These are phyloP conservation scores for Pseudopithomyces chartarum DNA, from an alignment of 2,329 filamentous ascomycete genomes.

Conservation along the genomic window DNA sequence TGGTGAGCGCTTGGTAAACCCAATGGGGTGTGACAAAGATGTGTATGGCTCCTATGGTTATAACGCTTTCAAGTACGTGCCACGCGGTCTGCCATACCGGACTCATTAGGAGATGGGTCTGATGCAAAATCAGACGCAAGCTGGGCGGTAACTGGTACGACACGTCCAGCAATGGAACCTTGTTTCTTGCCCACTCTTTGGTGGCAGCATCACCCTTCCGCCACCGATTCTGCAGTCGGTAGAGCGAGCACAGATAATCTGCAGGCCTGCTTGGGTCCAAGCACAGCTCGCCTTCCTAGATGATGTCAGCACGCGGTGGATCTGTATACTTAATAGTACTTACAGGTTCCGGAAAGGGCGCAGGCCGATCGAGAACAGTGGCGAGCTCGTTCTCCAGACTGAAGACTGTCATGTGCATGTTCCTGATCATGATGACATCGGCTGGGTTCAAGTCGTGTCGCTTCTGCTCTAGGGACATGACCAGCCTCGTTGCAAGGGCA, in stretches of 20 bases:
- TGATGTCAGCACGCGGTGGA: conserved; percentile 12
- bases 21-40: conserved; percentile 42
- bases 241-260: conserved; percentile 42
- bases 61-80: conserved; percentile 37
- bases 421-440: conserved; percentile 27
- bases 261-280: conserved; percentile 35
- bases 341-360: conserved; percentile 43
- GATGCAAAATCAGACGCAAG: conserved; percentile 36
- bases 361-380: conserved; percentile 40
- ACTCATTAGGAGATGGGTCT: conserved; percentile 39
- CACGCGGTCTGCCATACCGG: conserved; percentile 41
- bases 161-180: conserved; percentile 34
- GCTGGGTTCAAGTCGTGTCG: conserved; percentile 29
- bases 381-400: conserved; percentile 43
- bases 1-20: conserved; percentile 40
- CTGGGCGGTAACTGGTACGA: conserved; percentile 28
- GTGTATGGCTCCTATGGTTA: conserved; percentile 36
- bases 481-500: conserved; percentile 41
- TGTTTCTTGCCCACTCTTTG: conserved; percentile 25
- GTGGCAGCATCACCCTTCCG: conserved; percentile 34
- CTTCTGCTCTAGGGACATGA: conserved; percentile 36
- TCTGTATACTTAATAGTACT: background rate
- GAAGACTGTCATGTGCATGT: conserved; percentile 44
- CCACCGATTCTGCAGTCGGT: conserved; percentile 41
- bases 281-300: conserved; percentile 30